Evolutionary conservation across 306 rosid genomes (phyloP).

Genomic region (Glycyrrhiza uralensis): DNA sequence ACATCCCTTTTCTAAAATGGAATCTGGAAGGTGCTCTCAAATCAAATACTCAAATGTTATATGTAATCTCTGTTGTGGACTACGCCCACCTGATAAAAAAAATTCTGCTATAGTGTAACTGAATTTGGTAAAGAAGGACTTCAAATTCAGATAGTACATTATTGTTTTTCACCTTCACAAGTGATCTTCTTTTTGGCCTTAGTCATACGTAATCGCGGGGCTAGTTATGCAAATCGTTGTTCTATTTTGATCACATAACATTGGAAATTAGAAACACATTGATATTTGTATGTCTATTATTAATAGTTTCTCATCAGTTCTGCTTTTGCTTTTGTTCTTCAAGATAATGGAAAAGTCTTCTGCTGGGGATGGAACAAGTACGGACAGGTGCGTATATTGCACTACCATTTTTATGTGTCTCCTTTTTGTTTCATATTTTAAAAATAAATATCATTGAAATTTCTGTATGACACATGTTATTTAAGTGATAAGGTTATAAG

Average conservation of each 20-base stretch:
- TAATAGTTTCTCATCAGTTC: constrained; percentile 8
- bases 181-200: background rate
- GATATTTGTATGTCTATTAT: background rate
- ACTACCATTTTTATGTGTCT: constrained; percentile 1
- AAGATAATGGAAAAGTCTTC: constrained; percentile 75
- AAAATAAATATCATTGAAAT: background rate
- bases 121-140: background rate
- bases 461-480: background rate
- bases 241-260: background rate
- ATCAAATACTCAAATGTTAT: background rate
- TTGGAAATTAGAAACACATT: background rate
- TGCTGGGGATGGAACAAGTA: constrained; percentile 99
- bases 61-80: background rate
- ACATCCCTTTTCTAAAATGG: background rate
- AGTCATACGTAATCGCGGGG: background rate
- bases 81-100: background rate
- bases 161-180: background rate
- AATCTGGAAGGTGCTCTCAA: background rate
- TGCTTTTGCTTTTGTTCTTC: constrained; percentile 27
- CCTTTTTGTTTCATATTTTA: background rate
- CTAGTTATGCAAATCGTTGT: background rate
- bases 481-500: background rate
- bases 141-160: background rate
- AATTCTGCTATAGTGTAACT: background rate
- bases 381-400: constrained; percentile 71